Evolutionary conservation across 345 rosid species (phyloP).

Genomic region (Brassica carinata): DNA sequence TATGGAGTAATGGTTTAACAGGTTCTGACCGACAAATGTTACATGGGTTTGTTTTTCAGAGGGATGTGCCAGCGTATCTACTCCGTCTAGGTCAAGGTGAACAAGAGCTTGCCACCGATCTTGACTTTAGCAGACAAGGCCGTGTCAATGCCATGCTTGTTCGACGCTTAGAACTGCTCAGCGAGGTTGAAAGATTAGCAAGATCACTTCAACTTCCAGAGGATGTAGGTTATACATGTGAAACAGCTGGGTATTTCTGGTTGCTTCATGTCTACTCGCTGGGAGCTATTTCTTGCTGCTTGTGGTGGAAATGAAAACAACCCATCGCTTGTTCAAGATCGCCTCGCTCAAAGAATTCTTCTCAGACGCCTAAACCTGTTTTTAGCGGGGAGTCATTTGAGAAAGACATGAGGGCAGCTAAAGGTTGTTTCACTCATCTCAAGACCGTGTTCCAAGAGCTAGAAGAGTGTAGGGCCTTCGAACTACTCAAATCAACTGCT

Average conservation of each 20-base stretch:
- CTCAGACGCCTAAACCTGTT: constrained; percentile 71
- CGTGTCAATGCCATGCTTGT: constrained; percentile 99
- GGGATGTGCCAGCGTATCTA: constrained; percentile 99
- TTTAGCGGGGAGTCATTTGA: constrained; percentile 85
- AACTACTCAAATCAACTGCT: constrained; percentile 97
- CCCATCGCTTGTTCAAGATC: constrained; percentile 72
- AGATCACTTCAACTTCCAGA: constrained; percentile 93
- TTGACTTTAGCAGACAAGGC: constrained; percentile 97
- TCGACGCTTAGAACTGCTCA: constrained; percentile 84
- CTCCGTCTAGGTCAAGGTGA: constrained; percentile 99
- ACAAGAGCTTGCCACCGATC: constrained; percentile 98
- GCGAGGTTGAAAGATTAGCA: constrained; percentile 97
- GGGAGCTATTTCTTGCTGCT: constrained; percentile 95
- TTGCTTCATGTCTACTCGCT: constrained; percentile 95
- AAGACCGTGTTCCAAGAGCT: constrained; percentile 93
- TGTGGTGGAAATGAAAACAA: constrained; percentile 82
- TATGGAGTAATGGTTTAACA: not conserved
- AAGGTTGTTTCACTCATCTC: constrained; percentile 92
- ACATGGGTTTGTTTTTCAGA: constrained; percentile 54
- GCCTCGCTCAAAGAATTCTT: constrained; percentile 90
- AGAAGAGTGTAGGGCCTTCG: constrained; percentile 99
- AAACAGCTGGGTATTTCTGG: constrained; percentile 99
- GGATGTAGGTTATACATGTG: constrained; percentile 98
- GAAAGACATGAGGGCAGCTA: constrained; percentile 94
- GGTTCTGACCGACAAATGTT: constrained; percentile 9